Base-by-base conservation (phyloP, 345 rosid genomes). In the Camelina hispida region DNA sequence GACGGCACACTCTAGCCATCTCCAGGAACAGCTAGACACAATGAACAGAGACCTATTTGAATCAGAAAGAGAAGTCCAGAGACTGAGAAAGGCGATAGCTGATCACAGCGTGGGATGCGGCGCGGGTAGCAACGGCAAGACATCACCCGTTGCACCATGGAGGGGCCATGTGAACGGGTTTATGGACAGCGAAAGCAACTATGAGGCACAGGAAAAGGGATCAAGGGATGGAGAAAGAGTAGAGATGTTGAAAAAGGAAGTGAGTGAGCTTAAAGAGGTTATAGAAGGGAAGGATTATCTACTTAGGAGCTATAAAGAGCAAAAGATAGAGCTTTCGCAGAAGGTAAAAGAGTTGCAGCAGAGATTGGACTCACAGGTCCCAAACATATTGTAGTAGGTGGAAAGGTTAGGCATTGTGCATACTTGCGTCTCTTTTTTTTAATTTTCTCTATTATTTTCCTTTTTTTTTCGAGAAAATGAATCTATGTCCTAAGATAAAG, bases 81-180 rank as follows among this genome's bases (percentile, higher is more conserved):
- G 89, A 65, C 88, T 95, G 66, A 85, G 99, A 78, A 92, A 92
- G 81, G 96, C 88, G n/a, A 90, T 95, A 12, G 89, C 97, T n/a
- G 98, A 90, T 81, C 96, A 89, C 68, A 89, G 88, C 43, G 80
- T 86, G 65, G 89, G 81, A 52, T 86, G 80, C 37, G 68, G 80
- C 37, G 66, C 63, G 5, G 74, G 72, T 32, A 12, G 61, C 71
- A 81, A 83, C 9, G 88, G 84, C 9, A 77, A 70, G 61, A 64
- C 80, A 70, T 77, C 76, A 47, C 71, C 80, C 8, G 66, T 77
- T 55, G 76, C 71, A 55, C 80, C 76, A 47, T 84, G 96, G 97
- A 86, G 82, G 37, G 88, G 93, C 38, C 85, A 89, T 59, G 59
- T 80, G 57, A 89, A 92, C 62, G 97, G 93, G 44, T 82, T 77